Evolutionary conservation across 345 rosid genomes (phyloP).

Genomic region (Angophora floribunda): DNA sequence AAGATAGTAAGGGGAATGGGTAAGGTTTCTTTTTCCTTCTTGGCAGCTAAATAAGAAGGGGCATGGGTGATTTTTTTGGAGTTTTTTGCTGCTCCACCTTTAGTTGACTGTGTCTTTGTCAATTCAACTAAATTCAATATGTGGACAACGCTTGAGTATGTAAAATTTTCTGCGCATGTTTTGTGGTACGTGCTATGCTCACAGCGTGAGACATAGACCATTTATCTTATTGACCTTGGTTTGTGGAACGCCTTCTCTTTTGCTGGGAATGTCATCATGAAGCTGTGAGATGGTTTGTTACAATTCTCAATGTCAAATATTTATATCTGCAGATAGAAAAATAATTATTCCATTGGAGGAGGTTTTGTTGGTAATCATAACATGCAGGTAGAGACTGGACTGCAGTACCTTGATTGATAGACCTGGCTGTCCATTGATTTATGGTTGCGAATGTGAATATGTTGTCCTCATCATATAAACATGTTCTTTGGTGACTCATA

Average conservation of each 20-base stretch:
- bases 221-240: not conserved
- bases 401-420: not conserved
- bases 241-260: not conserved
- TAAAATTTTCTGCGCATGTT: not conserved
- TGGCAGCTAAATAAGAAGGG: not conserved
- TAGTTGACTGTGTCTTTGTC: not conserved
- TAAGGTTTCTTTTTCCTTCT: conserved; percentile 3
- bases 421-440: not conserved
- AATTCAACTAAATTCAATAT: not conserved
- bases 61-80: not conserved
- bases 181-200: not conserved
- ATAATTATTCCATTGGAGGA: not conserved
- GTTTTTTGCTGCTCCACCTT: not conserved
- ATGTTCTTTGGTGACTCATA: not conserved
- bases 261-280: not conserved
- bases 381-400: not conserved
- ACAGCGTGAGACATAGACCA: not conserved
- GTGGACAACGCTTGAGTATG: not conserved
- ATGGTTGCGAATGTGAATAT: not conserved
- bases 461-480: not conserved
- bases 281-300: not conserved
- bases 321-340: not conserved
- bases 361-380: not conserved
- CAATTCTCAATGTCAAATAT: not conserved
- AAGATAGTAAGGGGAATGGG: conserved; percentile 70